Percentiles rank a stretch among this genome's conserved stretches.
Evolutionary conservation across 2,329 filamentous ascomycete species (phyloP).

Genomic region (Fusarium begoniae): DNA sequence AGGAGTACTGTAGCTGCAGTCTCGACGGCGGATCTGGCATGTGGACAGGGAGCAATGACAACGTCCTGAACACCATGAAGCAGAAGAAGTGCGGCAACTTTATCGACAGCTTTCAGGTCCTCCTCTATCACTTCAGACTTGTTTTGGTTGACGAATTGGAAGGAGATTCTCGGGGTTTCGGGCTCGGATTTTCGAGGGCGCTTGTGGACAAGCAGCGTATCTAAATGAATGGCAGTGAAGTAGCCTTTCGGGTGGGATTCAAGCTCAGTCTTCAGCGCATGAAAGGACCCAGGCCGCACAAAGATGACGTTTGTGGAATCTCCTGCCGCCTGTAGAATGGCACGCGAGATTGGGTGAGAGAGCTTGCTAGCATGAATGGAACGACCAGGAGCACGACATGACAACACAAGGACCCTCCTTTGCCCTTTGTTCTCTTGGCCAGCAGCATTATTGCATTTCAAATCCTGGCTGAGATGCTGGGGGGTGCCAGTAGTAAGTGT

Average conservation of each 20-base stretch:
- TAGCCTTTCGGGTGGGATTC: neutral
- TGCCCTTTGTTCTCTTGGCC: neutral
- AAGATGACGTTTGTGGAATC: neutral
- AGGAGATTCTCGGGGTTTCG: neutral
- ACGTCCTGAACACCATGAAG: neutral
- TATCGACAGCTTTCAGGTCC: neutral
- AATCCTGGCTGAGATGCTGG: neutral
- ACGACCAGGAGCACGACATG: neutral
- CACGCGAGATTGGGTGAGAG: neutral
- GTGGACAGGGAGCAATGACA: neutral
- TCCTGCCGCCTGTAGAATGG: neutral
- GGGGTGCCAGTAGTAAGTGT: neutral
- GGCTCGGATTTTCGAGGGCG: neutral
- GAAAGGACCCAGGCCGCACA: fast-evolving
- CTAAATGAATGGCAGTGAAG: neutral
- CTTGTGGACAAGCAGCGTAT: neutral
- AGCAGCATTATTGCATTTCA: fast-evolving
- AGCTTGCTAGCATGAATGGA: neutral
- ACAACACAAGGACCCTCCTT: neutral
- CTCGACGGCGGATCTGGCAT: neutral
- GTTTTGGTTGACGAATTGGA: neutral
- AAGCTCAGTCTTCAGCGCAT: neutral
- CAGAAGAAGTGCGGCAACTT: neutral
- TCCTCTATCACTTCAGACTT: neutral
- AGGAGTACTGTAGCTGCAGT: neutral